Conservation (phyloP, 257 asterid genomes). For the Jasminum sambac region DNA sequence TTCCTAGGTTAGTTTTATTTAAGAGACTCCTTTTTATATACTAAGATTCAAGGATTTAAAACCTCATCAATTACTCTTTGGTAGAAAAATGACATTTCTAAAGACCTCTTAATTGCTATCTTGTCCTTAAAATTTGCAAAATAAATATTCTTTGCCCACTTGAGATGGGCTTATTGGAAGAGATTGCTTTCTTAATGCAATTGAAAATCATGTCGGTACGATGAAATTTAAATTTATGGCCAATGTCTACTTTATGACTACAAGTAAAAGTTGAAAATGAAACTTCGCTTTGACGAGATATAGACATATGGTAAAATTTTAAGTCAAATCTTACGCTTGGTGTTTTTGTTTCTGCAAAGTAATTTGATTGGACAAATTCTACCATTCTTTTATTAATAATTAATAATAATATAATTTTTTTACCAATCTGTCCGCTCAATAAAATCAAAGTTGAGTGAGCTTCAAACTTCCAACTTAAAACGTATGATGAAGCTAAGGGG, state of each 20-base stretch:
- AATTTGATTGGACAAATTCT: background rate
- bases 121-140: no score
- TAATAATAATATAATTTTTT: no score
- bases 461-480: conserved; percentile 14
- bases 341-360: background rate
- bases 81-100: no score
- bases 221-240: no score
- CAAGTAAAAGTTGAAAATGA: background rate
- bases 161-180: no score
- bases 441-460: background rate
- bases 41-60: background rate
- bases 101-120: no score
- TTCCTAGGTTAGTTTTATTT: background rate
- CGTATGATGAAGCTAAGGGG: conserved; percentile 15
- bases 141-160: no score
- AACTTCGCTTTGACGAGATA: background rate
- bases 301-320: background rate
- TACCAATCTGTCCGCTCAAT: background rate
- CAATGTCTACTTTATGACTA: no score
- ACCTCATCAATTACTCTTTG: no score
- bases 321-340: background rate
- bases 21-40: background rate
- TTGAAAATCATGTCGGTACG: no score
- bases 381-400: no score
- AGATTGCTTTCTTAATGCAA: no score